Evolutionary conservation across 306 rosid species (phyloP).

Genomic region (Trichosanthes cucumerina): DNA sequence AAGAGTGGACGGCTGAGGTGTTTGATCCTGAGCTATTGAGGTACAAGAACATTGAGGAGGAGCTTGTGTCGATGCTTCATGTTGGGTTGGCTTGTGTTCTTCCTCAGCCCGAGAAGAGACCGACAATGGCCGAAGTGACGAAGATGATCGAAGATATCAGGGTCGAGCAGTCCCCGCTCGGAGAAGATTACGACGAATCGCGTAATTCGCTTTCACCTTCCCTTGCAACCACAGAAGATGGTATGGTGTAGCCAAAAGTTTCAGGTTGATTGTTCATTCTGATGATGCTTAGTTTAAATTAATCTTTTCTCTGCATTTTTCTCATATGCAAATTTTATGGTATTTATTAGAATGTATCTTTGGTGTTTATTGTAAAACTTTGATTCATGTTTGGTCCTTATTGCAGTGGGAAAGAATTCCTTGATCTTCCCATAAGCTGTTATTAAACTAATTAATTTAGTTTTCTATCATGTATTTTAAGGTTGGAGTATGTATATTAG

Average conservation of each 20-base stretch:
- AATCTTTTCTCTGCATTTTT: slow-evolving; percentile 2
- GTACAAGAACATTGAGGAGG: slow-evolving; percentile 97
- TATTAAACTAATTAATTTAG: slow-evolving; percentile 21
- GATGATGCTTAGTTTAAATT: slow-evolving; percentile 2
- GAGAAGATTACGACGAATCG: slow-evolving; percentile 85
- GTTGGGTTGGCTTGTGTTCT: slow-evolving; percentile 79
- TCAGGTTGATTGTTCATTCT: background rate
- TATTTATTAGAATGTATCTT: slow-evolving; percentile 15
- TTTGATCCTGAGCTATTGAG: slow-evolving; percentile 82
- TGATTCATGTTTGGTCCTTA: slow-evolving; percentile 20
- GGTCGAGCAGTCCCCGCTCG: slow-evolving; percentile 89
- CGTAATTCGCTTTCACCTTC: slow-evolving; percentile 86
- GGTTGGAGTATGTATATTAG: slow-evolving; percentile 2
- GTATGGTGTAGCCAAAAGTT: slow-evolving; percentile 26
- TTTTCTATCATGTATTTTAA: slow-evolving; percentile 22
- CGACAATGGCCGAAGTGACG: slow-evolving; percentile 65
- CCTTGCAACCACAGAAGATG: slow-evolving; percentile 89
- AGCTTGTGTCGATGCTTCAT: slow-evolving; percentile 86
- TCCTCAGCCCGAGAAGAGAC: slow-evolving; percentile 77
- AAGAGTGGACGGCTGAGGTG: slow-evolving; percentile 98
- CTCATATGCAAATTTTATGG: slow-evolving; percentile 9
- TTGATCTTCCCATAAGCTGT: slow-evolving; percentile 19
- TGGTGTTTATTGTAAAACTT: slow-evolving; percentile 38
- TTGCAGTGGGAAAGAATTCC: slow-evolving; percentile 14
- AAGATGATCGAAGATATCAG: slow-evolving; percentile 91